Percentiles rank a stretch among this genome's conserved stretches.
phyloP scores from a whole-genome alignment of 2,329 filamentous ascomycete genomes.

The Gliomastix tumulicola region DNA sequence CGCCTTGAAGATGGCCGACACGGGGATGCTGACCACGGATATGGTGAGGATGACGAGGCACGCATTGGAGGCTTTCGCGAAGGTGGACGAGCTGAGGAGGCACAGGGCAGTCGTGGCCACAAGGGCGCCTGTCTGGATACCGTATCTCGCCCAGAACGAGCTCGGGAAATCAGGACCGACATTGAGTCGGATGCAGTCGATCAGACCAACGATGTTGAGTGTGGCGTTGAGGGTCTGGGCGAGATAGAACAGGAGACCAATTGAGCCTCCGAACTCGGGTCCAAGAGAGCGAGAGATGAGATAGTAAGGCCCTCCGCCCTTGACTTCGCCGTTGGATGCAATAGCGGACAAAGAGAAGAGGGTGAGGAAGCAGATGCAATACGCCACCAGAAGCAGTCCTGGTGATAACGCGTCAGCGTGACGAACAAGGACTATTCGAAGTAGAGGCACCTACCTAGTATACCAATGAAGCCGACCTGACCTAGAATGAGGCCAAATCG shows the following conservation, averaged over 20 bases:
- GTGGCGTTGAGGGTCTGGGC: constrained; percentile 83
- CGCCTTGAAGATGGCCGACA: constrained; percentile 62
- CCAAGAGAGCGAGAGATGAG: constrained; percentile 80
- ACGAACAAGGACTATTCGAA: too few relatives aligned
- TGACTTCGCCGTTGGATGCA: constrained; percentile 82
- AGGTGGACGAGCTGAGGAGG: constrained; percentile 71
- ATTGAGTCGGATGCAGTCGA: constrained; percentile 75
- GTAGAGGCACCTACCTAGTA: constrained; percentile 67
- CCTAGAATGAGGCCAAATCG: constrained; percentile 81
- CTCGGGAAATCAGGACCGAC: constrained; percentile 61
- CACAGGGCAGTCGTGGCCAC: constrained; percentile 68
- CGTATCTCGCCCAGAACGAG: constrained; percentile 70
- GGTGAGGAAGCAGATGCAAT: constrained; percentile 75
- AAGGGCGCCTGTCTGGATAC: constrained; percentile 66
- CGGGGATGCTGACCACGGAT: constrained; percentile 72
- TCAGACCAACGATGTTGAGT: constrained; percentile 78
- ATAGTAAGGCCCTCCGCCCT: constrained; percentile 83
- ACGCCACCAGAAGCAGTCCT: constrained; percentile 71
- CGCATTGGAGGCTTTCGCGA: constrained; percentile 73
- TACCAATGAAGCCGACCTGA: constrained; percentile 71
- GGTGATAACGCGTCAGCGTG: too few relatives aligned
- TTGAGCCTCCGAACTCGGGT: constrained; percentile 83
- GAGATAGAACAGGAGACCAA: constrained; percentile 84
- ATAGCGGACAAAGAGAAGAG: constrained; percentile 83
- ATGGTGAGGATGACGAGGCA: constrained; percentile 64